Percentiles rank a stretch among this genome's conserved stretches.
phyloP scores from a whole-genome alignment of 1,284 basidiomycete species.

The Takashimella koratensis region DNA sequence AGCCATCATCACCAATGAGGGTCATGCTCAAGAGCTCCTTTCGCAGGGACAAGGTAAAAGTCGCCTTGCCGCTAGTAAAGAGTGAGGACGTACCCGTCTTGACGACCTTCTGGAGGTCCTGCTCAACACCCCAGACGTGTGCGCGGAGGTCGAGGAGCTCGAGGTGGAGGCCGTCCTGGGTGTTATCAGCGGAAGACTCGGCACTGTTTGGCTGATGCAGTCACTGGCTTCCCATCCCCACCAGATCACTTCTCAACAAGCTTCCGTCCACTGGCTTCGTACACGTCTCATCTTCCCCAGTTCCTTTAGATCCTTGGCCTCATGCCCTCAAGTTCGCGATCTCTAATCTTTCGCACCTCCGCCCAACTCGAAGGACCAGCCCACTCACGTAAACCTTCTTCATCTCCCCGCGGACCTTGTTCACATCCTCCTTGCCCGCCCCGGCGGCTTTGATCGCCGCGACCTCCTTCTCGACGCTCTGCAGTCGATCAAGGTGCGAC shows the following conservation, averaged over 20 bases:
- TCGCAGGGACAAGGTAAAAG: too few relatives aligned
- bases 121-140: conserved; percentile 51
- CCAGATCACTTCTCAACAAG: not conserved
- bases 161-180: conserved; percentile 48
- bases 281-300: too few relatives aligned
- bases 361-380: too few relatives aligned
- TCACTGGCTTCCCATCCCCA: too few relatives aligned
- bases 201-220: too few relatives aligned
- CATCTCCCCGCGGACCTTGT: conserved; percentile 67
- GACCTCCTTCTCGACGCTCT: conserved; percentile 81
- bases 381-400: conserved; percentile 72
- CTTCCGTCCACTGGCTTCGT: not conserved
- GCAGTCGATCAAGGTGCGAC: conserved; percentile 75
- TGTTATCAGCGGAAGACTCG: conserved; percentile 8
- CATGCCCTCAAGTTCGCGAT: too few relatives aligned
- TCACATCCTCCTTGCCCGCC: conserved; percentile 72
- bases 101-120: conserved; percentile 46
- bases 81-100: conserved; percentile 43
- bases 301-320: too few relatives aligned
- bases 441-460: conserved; percentile 66
- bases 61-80: too few relatives aligned
- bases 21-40: too few relatives aligned
- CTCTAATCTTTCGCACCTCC: too few relatives aligned
- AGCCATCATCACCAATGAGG: not conserved
- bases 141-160: conserved; percentile 48